phyloP scores from a whole-genome alignment of 2,329 filamentous ascomycete genomes.

The Raffaelea deltoideospora region DNA sequence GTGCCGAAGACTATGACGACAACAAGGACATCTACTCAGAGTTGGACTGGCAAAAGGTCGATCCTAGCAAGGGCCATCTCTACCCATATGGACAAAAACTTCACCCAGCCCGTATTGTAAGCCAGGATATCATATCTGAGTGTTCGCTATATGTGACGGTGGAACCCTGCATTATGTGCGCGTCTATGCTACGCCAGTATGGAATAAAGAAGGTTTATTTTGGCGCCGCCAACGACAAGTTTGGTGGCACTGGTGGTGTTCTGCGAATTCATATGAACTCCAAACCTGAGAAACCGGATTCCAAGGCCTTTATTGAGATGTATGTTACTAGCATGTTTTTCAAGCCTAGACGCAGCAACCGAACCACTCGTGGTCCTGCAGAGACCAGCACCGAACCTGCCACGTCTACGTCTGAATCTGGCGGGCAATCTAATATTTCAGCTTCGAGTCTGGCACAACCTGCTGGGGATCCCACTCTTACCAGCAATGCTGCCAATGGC shows the following conservation, averaged over 20 bases:
- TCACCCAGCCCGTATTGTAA: conserved; percentile 39
- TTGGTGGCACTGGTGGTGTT: conserved; percentile 90
- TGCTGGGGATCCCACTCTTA: too few species aligned
- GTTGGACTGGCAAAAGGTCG: conserved; percentile 33
- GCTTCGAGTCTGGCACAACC: not conserved
- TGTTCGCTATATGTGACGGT: conserved; percentile 87
- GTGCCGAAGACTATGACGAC: conserved; percentile 15
- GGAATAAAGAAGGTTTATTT: conserved; percentile 84
- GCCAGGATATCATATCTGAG: conserved; percentile 53
- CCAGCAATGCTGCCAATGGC: too few species aligned
- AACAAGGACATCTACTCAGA: conserved; percentile 17
- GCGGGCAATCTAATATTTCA: too few species aligned
- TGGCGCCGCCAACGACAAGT: conserved; percentile 90
- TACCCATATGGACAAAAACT: conserved; percentile 47
- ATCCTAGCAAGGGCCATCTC: conserved; percentile 39
- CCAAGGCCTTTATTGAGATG: conserved; percentile 10
- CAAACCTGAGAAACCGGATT: conserved; percentile 18
- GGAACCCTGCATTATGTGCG: conserved; percentile 98
- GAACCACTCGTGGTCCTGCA: not conserved
- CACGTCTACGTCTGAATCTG: too few species aligned
- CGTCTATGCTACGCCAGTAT: conserved; percentile 78
- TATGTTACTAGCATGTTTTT: conserved; percentile 10
- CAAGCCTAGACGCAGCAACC: conserved; percentile 6
- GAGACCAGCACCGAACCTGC: not conserved
- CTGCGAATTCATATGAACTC: conserved; percentile 65